phyloP scores from a whole-genome alignment of 2,329 filamentous ascomycete species.

The Trichoderma atroviride region DNA sequence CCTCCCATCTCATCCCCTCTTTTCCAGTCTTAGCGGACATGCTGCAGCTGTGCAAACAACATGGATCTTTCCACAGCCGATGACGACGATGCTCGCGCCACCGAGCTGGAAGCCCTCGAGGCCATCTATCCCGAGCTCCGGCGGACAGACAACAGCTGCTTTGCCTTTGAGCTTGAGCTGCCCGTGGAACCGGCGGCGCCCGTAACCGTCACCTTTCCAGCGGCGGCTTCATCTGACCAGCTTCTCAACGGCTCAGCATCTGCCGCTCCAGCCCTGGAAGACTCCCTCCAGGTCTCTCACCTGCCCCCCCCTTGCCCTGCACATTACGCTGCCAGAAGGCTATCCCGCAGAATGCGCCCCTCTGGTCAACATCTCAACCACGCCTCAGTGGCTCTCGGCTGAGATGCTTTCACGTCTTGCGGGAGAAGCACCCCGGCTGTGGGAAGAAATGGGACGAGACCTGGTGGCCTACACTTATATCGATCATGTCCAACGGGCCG shows the following conservation, averaged over 20 bases:
- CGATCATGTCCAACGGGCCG: constrained; percentile 62
- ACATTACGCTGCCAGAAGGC: constrained; percentile 56
- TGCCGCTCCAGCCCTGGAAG: constrained; percentile 30
- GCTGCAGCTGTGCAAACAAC: constrained; percentile 26
- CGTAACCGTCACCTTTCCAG: constrained; percentile 61
- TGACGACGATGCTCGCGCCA: constrained; percentile 58
- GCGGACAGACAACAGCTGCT: constrained; percentile 43
- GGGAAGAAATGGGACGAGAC: constrained; percentile 64
- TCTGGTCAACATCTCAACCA: constrained; percentile 52
- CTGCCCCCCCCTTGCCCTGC: constrained; percentile 60
- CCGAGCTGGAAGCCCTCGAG: constrained; percentile 62
- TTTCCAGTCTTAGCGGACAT: constrained; percentile 21
- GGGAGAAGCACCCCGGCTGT: constrained; percentile 54
- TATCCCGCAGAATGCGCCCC: constrained; percentile 62
- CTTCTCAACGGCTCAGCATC: constrained; percentile 15
- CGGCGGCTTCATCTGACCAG: constrained; percentile 40
- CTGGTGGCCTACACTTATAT: constrained; percentile 65
- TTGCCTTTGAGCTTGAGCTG: constrained; percentile 58
- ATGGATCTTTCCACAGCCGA: constrained; percentile 48
- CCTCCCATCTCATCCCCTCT: neutral
- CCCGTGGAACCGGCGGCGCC: constrained; percentile 58
- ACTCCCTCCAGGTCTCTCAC: constrained; percentile 57
- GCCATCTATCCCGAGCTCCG: constrained; percentile 70
- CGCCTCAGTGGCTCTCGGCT: constrained; percentile 59
- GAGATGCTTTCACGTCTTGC: constrained; percentile 54